Evolutionary conservation across 805 yeast species (phyloP).

Genomic region (Nakazawaea laoshanensis): DNA sequence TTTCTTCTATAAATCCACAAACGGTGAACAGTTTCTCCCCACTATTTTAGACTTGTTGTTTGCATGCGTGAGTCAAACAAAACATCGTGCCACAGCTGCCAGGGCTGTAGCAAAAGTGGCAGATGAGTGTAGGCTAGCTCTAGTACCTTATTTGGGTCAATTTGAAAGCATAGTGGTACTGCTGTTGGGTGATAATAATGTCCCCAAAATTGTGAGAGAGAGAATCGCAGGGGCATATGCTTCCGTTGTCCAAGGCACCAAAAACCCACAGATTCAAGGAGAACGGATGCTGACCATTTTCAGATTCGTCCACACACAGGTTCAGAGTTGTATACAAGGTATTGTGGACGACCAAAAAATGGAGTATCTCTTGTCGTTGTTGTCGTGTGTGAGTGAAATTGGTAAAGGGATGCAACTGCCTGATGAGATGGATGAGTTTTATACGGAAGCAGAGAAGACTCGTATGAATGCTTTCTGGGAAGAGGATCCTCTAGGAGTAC

Average conservation of each 20-base stretch:
- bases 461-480: conserved; percentile 35
- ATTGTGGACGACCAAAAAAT: conserved; percentile 7
- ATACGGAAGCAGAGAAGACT: conserved; percentile 22
- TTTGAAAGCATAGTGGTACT: conserved; percentile 39
- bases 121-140: conserved; percentile 37
- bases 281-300: conserved; percentile 17
- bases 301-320: conserved; percentile 15
- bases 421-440: conserved; percentile 38
- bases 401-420: conserved; percentile 64
- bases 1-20: conserved; percentile 43
- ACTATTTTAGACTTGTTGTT: conserved; percentile 43
- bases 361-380: conserved; percentile 46
- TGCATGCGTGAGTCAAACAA: conserved; percentile 21
- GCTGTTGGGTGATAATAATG: conserved; percentile 30
- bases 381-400: conserved; percentile 58
- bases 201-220: conserved; percentile 43
- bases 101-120: conserved; percentile 53
- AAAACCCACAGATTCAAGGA: conserved; percentile 37
- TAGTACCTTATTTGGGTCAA: conserved; percentile 33
- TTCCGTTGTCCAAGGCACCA: conserved; percentile 48
- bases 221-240: conserved; percentile 55
- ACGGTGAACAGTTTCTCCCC: conserved; percentile 37
- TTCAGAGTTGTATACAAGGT: conserved; percentile 3
- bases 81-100: conserved; percentile 31
- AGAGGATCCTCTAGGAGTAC: conserved; percentile 36